Evolutionary conservation across 139 green algal species (phyloP), one percentile per base, ranked within the genome.

Genomic region (Volvox africanus): DNA sequence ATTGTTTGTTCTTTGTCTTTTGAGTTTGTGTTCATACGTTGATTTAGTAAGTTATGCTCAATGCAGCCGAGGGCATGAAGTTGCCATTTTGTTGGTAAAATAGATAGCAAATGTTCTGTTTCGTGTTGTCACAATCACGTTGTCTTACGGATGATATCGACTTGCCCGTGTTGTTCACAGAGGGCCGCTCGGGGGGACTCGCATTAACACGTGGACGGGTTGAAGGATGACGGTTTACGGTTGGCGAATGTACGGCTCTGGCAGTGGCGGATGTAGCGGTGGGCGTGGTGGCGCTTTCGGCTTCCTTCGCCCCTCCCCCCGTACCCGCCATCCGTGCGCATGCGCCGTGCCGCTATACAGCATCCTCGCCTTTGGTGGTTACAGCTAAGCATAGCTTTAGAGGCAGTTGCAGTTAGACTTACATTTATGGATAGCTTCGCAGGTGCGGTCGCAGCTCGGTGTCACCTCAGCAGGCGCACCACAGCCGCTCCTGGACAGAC

Each of bases 221-320:
- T n/a, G 71, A 79, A n/a, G 71, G 71, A 36, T 79, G 71, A 35
- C 28, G 22, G 24, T 79, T 79, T n/a, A 79, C 71, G 71, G 65
- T 73, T 73, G 65, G 65, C 65, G 65, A 79, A 35, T 79, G 21
- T n/a, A 33, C 24, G 32, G 71, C 28, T 20, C 67, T 28, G 67
- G 67, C 22, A 30, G 1, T 79, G 71, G 71, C 71, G 71, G 71
- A 30, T 21, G 71, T 30, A 21, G 71, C 71, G 71, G 65, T 12
- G 21, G 65, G 21, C 65, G 65, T 24, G 65, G 65, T 16, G 24
- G 21, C 21, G 21, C 21, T 30, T 24, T 28, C 21, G n/a, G n/a
- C n/a, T n/a, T n/a, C 65, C 21, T 2, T 24, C 65, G 21, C 65
- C 65, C 24, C 65, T 73, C 2, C 16, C 65, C 65, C 21, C 65